phyloP scores from a whole-genome alignment of 2,329 filamentous ascomycete genomes.

The Exophiala mesophila region DNA sequence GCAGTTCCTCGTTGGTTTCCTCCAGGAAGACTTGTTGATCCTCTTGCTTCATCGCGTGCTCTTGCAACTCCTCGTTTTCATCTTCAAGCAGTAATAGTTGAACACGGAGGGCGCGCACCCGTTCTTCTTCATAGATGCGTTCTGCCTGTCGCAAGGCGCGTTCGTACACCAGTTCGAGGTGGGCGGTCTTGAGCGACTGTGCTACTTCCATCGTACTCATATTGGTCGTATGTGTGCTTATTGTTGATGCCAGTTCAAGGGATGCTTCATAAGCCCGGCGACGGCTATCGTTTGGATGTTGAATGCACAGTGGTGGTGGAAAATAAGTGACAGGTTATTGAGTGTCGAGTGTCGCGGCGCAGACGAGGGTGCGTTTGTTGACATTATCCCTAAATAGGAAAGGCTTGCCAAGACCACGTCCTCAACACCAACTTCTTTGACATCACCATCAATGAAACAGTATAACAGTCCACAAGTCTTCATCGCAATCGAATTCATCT shows the following conservation, averaged over 20 bases:
- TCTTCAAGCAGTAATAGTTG: slow-evolving; percentile 67
- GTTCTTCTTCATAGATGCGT: slow-evolving; percentile 68
- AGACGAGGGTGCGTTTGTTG: neutral
- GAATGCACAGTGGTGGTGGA: too few species aligned
- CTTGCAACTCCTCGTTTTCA: slow-evolving; percentile 64
- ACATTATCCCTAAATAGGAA: neutral
- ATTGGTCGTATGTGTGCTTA: slow-evolving; percentile 17
- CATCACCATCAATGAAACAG: too few species aligned
- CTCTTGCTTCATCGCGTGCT: slow-evolving; percentile 57
- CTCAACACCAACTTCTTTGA: too few species aligned
- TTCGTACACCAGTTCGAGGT: slow-evolving; percentile 66
- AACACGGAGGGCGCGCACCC: slow-evolving; percentile 63
- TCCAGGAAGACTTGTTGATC: slow-evolving; percentile 48
- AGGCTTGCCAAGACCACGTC: neutral
- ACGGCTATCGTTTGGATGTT: too few species aligned
- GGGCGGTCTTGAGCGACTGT: slow-evolving; percentile 43
- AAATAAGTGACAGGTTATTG: too few species aligned
- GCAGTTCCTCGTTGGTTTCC: slow-evolving; percentile 45
- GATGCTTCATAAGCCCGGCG: too few species aligned
- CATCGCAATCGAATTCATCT: too few species aligned
- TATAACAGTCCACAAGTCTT: too few species aligned
- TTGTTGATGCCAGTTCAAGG: slow-evolving; percentile 10
- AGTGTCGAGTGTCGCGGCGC: too few species aligned
- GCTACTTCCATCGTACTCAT: slow-evolving; percentile 18
- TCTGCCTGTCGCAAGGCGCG: slow-evolving; percentile 60